Base-by-base conservation (phyloP, 2,329 filamentous ascomycete species). In the Rhynchosporium agropyri region DNA sequence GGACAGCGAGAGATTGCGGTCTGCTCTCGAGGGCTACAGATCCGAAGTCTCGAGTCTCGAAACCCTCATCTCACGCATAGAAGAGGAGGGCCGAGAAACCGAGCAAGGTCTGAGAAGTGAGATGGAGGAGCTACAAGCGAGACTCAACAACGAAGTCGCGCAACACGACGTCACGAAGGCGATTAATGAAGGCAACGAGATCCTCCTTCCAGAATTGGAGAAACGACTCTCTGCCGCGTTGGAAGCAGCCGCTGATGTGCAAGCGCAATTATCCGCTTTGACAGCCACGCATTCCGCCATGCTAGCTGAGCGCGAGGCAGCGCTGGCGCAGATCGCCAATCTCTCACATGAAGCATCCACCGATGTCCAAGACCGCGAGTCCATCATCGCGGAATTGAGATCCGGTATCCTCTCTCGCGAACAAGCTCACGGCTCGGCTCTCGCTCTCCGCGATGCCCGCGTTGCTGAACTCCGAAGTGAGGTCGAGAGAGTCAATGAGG, bases 11-110 rank as follows among this genome's bases (percentile, higher is more conserved):
- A 74, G 83, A 1, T 78, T 87, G 15, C 79, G 80, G 70, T 77
- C 77, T 13, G 83, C 84, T 0, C 77, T 84, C 0, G 79, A 80
- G 26, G 77, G 78, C 1, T 87, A 87, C 69, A 73, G 79, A 8
- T 77, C 80, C 3, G 85, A 87, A 63, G 77, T 87, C 0, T 69
- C 73, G 0, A 81, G 84, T 70, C 77, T 88, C 0, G 84, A 87
- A 72, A 69, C 63, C 1, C 76, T 85, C 0, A 81, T 85, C 26
- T 75, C 79, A 63, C 71, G 74, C 4, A 73, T 86, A 61, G 84
- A 87, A 65, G 67, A 61, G 1, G 76, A 79, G 5, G 61, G 54
- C 2, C 50, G 46, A 3, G 46, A 40, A 4, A 61, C 50, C 0
- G 70, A 72, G 29, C 57, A 57, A 1, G 59, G 53, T 0, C 29